These are phyloP conservation scores for Dactylorhiza incarnata DNA, from an alignment of 106 monocot species.

Conservation along the genomic window DNA sequence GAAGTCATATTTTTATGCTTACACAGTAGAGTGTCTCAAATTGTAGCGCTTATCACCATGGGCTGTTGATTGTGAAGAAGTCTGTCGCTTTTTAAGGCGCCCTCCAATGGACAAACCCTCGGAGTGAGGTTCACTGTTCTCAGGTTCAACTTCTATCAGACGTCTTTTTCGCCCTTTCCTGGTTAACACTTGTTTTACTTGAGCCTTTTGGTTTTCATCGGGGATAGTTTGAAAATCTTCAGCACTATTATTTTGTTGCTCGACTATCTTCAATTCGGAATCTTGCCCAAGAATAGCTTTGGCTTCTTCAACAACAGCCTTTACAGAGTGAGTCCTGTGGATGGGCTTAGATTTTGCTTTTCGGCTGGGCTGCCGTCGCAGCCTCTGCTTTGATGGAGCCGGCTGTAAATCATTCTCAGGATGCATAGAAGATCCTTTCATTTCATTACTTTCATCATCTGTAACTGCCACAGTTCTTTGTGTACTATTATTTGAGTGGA, in stretches of 20 bases:
- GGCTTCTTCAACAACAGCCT: slow-evolving; percentile 60
- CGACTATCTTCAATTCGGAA: slow-evolving; percentile 15
- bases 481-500: slow-evolving; percentile 21
- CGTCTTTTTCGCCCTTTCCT: slow-evolving; percentile 37
- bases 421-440: slow-evolving; percentile 24
- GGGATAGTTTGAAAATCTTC: slow-evolving; percentile 22
- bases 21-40: slow-evolving; percentile 54
- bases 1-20: slow-evolving; percentile 10
- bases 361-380: slow-evolving; percentile 16
- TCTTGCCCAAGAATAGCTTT: slow-evolving; percentile 41
- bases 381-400: slow-evolving; percentile 20
- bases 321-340: slow-evolving; percentile 39
- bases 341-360: slow-evolving; percentile 34
- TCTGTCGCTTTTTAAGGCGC: slow-evolving; percentile 49
- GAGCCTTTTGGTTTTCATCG: slow-evolving; percentile 31
- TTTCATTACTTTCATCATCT: slow-evolving; percentile 26
- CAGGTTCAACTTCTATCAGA: slow-evolving; percentile 37
- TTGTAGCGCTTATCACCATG: slow-evolving; percentile 63
- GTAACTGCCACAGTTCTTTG: slow-evolving; percentile 9
- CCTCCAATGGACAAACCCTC: slow-evolving; percentile 55
- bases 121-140: slow-evolving; percentile 54
- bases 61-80: slow-evolving; percentile 10
- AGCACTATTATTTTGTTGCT: slow-evolving; percentile 10
- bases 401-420: slow-evolving; percentile 22
- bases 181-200: slow-evolving; percentile 9